Base-by-base conservation (phyloP, 2,329 filamentous ascomycete species). In the Verticillium dahliae region DNA sequence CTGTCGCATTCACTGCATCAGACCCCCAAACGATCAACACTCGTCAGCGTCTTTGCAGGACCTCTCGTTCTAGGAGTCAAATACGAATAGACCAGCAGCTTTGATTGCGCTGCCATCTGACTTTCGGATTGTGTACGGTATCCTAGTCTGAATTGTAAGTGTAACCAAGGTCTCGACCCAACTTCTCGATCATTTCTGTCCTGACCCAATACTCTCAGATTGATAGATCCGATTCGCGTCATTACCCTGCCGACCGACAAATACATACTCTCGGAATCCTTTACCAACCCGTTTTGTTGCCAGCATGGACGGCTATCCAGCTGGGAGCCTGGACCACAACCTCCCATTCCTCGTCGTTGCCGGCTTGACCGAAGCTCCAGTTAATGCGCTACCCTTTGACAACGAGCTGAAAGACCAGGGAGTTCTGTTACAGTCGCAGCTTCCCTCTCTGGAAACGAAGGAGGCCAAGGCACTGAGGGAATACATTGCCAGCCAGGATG, bases 331-430 rank as follows among this genome's bases (percentile, higher is more conserved):
- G 74, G 86, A 88, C 73, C 92, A 95, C 76, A 96, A 95, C 76
- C 83, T 96, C 69, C 94, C 94, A 39, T 83, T 97, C 62, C 78
- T 98, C 64, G 80, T 96, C 56, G 84, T 96, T 38, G 92, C 92
- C 41, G 95, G 94, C 13, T 82, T 97, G 5, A 64, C 72, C 76
- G 71, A 71, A 71, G 67, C 68, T 62, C 55, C 76, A 74, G 69
- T 71, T 33, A 67, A 80, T 66, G 71, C 78, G 66, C 73, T 78
- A 62, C 70, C 76, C 60, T 67, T 78, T 58, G 76, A 82, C 66
- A 77, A 77, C 56, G 80, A 80, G 59, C 79, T 89, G 50, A 81
- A 84, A 68, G 84, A 85, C 62, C 77, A 81, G 60, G 85, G 83
- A 22, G 80, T 85, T 50, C 79, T 85, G 62, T 82, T 96, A 67